A percentile compares a stretch with the other conserved stretches of the same genome.
Conservation (phyloP, 2,329 filamentous ascomycete species). For the Sarocladium strictum region DNA sequence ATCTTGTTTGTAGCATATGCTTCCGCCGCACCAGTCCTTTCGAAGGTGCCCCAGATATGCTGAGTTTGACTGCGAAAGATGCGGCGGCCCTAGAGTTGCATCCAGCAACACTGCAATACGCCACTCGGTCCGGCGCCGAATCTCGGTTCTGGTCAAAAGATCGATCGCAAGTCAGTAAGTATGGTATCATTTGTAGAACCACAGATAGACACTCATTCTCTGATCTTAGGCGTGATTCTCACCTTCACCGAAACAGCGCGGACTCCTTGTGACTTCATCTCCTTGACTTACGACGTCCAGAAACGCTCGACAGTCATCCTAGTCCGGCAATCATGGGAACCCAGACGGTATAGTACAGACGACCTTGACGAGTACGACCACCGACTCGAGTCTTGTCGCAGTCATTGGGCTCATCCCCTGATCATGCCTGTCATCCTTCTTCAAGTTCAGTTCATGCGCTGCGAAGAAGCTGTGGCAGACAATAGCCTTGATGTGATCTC, state of each 20-base stretch:
- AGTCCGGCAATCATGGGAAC: constrained; percentile 37
- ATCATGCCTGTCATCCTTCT: constrained; percentile 39
- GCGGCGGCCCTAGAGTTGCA: constrained; percentile 29
- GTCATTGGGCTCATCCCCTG: constrained; percentile 40
- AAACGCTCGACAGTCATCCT: constrained; percentile 33
- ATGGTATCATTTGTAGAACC: no score
- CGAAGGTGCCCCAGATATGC: constrained; percentile 26
- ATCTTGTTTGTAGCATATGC: constrained; percentile 22
- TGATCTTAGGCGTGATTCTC: constrained; percentile 32
- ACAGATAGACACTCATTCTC: constrained; percentile 12
- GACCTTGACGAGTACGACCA: constrained; percentile 40
- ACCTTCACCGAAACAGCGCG: constrained; percentile 38
- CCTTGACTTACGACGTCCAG: constrained; percentile 37
- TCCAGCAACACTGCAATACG: constrained; percentile 33
- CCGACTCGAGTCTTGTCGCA: constrained; percentile 36
- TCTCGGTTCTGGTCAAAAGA: constrained; percentile 34
- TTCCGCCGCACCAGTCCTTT: constrained; percentile 26
- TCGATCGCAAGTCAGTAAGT: constrained; percentile 26
- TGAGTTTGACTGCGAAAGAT: constrained; percentile 29
- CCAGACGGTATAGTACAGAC: constrained; percentile 32
- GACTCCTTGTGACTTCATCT: constrained; percentile 40
- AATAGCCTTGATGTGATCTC: constrained; percentile 36
- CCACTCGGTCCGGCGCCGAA: constrained; percentile 31
- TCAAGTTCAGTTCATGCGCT: constrained; percentile 39
- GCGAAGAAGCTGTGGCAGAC: constrained; percentile 36